phyloP scores from a whole-genome alignment of 2,329 filamentous ascomycete species.

The Aspergillus sp. region DNA sequence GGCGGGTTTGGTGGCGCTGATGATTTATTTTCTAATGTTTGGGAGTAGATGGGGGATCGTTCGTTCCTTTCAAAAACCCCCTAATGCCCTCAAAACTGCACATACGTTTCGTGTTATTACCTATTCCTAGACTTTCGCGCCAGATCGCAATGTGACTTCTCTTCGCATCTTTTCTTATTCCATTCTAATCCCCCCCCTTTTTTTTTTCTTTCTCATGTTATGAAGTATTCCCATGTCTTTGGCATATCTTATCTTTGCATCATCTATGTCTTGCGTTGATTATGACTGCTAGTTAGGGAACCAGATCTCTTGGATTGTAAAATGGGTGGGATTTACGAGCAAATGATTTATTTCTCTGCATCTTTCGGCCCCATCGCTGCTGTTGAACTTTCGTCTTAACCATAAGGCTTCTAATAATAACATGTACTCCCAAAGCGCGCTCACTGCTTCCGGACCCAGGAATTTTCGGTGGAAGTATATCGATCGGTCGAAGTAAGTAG shows the following conservation, averaged over 20 bases:
- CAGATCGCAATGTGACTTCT: slow-evolving; percentile 4
- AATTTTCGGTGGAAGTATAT: too few relatives aligned
- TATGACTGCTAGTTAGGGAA: background rate
- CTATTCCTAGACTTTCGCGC: slow-evolving; percentile 14
- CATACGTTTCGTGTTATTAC: slow-evolving; percentile 13
- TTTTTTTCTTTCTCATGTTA: background rate
- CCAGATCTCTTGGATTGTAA: slow-evolving; percentile 1
- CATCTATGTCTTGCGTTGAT: background rate
- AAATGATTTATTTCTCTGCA: background rate
- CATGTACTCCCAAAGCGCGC: too few relatives aligned
- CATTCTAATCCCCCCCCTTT: background rate
- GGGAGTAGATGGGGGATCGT: slow-evolving; percentile 60
- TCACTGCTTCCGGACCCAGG: too few relatives aligned
- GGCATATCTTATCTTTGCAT: background rate
- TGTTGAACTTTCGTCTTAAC: too few relatives aligned
- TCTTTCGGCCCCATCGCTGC: background rate
- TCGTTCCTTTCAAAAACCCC: slow-evolving; percentile 22
- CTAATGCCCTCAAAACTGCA: background rate
- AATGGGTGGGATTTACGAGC: background rate
- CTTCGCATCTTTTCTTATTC: background rate
- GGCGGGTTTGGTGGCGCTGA: slow-evolving; percentile 66
- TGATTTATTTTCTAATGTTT: slow-evolving; percentile 94
- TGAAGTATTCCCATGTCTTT: background rate
- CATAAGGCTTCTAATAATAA: too few relatives aligned
- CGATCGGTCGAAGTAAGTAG: too few relatives aligned